Evolutionary conservation across 352 stramenopile genomes (phyloP).

Genomic region (Blastocystis sp.): DNA sequence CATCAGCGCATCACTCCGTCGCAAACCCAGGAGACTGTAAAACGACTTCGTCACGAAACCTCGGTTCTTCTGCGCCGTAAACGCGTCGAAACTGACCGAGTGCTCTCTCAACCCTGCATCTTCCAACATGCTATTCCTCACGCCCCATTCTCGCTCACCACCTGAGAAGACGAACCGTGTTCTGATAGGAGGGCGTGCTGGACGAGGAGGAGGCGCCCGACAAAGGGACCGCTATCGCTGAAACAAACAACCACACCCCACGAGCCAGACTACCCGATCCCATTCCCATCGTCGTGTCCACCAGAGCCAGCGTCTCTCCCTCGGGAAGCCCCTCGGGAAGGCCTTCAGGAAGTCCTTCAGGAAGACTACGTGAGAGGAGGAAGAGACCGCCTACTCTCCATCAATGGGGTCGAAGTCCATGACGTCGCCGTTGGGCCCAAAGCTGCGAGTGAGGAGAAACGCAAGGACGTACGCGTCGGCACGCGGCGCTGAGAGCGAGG

Average conservation of each 20-base stretch:
- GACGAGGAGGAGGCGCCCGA: conserved; percentile 34
- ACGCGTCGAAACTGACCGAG: conserved; percentile 39
- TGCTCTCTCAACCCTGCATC: conserved; percentile 64
- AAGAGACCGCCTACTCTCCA: background rate
- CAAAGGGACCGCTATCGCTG: conserved; percentile 24
- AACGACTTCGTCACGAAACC: conserved; percentile 36
- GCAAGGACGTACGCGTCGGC: background rate
- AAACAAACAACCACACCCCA: conserved; percentile 22
- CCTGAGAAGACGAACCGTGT: conserved; percentile 46
- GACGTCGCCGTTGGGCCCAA: background rate
- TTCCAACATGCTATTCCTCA: conserved; percentile 35
- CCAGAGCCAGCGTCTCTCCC: conserved; percentile 13
- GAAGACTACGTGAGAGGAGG: too few species aligned
- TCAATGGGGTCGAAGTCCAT: background rate
- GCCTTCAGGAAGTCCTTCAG: background rate
- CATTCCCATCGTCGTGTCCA: conserved; percentile 13
- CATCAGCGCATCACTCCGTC: background rate
- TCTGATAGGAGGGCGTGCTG: conserved; percentile 49
- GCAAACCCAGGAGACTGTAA: conserved; percentile 35
- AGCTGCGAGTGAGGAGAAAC: background rate
- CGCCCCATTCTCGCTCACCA: background rate
- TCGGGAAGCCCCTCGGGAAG: background rate
- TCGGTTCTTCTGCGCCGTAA: background rate
- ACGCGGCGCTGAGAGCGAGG: too few species aligned
- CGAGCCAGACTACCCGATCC: background rate